Evolutionary conservation across 106 monocot species (phyloP), one percentile per base, ranked within the genome.

Genomic region (Dactylorhiza incarnata): DNA sequence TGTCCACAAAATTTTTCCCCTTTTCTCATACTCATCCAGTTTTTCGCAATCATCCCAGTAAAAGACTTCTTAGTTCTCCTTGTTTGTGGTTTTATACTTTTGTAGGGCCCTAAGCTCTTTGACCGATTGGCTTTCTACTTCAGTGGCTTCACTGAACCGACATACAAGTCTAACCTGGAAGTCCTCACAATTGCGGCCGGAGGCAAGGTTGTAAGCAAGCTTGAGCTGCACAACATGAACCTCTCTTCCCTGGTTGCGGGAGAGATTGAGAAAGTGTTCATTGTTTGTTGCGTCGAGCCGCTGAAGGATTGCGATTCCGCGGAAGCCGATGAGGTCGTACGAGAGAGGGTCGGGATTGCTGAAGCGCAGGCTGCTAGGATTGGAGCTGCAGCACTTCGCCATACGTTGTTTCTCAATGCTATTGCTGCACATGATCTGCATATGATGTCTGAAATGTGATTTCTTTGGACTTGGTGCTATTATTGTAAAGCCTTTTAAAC

Each of bases 31-130:
- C 37, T 37, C 37, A 37, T 37, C 37, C 37, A 37, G 37, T 2
- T 37, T 37, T 37, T 37, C 37, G 37, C 37, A 37, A 3, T 37
- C 37, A 37, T 37, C 37, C 3, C 37, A 0, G 37, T 37, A 37
- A 37, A 37, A 37, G 3, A 37, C 37, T 37, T 37, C 13, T 29
- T 65, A 12, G 10, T 74, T 15, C 22, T 14, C 15, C 47, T 48
- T 19, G 48, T n/a, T 71, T 45, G 0, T 47, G 12, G 5, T 6
- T 16, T 22, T 46, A 46, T 71, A 14, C 13, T 46, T 24, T 55
- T 75, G 65, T 54, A 80, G 80, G 68, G 45, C 25, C 45, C 80
- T 14, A 80, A 80, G 54, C 69, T 80, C 7, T 75, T 80, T 13
- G 26, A 44, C 47, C 66, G 68, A 68, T 29, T 80, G 20, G 67